Evolutionary conservation across 2,329 filamentous ascomycete species (phyloP), one percentile per base, ranked within the genome.

Genomic region (Elsinoe arachidis): DNA sequence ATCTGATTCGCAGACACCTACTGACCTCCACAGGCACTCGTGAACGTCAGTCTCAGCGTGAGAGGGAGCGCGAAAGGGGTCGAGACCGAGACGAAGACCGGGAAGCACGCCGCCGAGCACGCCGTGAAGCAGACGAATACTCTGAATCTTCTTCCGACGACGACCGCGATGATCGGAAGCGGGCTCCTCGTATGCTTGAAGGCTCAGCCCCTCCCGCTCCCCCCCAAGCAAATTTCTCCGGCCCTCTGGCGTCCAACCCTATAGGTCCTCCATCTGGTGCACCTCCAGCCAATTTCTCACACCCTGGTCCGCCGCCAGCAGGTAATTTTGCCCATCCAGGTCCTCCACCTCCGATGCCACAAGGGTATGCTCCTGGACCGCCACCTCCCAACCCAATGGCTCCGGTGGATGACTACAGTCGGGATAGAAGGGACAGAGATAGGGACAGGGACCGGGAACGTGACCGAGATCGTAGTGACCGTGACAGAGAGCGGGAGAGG

Each of bases 101-200:
- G 10, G 39, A 46, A 34, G 34, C 54, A 30, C 39, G 54, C 15
- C 54, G 26, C n/a, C 15, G 41, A 12, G 54, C 39, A 12, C 54
- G 67, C 51, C 58, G 61, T 17, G 67, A 69, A 5, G 58, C 61
- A 19, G 68, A 70, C 58, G 69, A 71, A 56, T 71, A 67, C 59
- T 60, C 61, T 38, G 64, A 67, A 33, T 66, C 64, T n/a, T 56
- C 54, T 12, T 33, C 17, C 5, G 66, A 70, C 44, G 67, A 66
- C 58, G 67, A 67, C 53, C 65, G 69, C 53, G 67, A 69, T 39
- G 69, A 64, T 54, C 63, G 64, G 54, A 54, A 52, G 9, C 63
- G 64, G 41, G 57, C 61, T 37, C 66, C 66, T 0, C 64, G 64
- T 58, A 67, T 70, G 68, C 68, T 71, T 10, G 69, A 70, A 56